Percentiles rank a stretch among this genome's conserved stretches.
These are phyloP conservation scores for Fusarium secorum DNA, from an alignment of 2,329 filamentous ascomycete genomes.

Conservation along the genomic window DNA sequence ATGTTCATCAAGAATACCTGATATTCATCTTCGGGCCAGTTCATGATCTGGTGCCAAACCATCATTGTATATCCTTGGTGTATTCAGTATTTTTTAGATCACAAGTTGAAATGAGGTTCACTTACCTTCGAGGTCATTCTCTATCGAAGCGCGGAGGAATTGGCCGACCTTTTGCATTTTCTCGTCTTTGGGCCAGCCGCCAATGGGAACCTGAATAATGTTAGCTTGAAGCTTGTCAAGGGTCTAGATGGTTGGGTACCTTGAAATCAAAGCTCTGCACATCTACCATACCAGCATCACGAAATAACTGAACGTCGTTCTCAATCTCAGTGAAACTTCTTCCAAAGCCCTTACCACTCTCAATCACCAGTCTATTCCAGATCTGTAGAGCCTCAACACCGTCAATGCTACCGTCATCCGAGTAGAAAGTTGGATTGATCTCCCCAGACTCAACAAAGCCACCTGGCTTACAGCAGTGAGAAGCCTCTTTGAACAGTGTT, in stretches of 20 bases:
- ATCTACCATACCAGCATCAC: neutral
- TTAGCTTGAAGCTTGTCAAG: neutral
- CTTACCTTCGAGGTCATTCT: conserved; percentile 18
- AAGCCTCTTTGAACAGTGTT: neutral
- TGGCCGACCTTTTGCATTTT: conserved; percentile 1
- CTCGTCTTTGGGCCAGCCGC: conserved; percentile 8
- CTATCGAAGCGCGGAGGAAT: conserved; percentile 6
- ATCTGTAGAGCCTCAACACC: neutral
- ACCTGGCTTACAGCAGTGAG: neutral
- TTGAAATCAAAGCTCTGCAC: conserved; percentile 5
- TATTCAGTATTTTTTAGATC: accelerated
- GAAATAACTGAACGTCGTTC: neutral
- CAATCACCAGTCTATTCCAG: neutral
- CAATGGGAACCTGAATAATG: neutral
- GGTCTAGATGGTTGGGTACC: accelerated
- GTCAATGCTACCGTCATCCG: neutral
- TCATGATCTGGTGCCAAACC: conserved; percentile 7
- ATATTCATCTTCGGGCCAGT: conserved; percentile 9
- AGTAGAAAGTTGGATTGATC: neutral
- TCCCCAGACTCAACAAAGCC: neutral
- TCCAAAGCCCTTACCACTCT: neutral
- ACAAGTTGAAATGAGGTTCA: accelerated
- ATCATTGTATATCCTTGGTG: conserved; percentile 8
- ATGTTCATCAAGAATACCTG: conserved; percentile 7
- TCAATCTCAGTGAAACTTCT: neutral